Conservation (phyloP, 345 rosid genomes). For the Limnanthes douglasii region DNA sequence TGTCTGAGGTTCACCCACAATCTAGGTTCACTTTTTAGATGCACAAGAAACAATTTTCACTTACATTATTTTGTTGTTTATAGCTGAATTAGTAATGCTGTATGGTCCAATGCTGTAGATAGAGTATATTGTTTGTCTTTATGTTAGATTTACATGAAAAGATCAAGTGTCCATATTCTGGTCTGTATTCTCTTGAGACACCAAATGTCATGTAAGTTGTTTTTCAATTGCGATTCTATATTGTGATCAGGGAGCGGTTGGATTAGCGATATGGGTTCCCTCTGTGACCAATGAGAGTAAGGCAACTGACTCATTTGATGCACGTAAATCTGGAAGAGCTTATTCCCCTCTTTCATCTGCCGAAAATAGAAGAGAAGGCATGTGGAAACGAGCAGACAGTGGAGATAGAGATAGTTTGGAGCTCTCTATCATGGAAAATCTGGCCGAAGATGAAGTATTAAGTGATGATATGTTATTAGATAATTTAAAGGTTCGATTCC, state of each 20-base stretch:
- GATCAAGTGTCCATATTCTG: too few species aligned
- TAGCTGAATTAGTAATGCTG: neutral
- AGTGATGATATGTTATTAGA: conserved; percentile 62
- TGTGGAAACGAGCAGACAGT: conserved; percentile 26
- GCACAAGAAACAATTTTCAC: too few species aligned
- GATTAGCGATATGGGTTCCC: conserved; percentile 99
- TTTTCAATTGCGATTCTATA: conserved; percentile 7
- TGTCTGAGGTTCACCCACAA: too few species aligned
- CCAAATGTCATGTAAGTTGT: too few species aligned
- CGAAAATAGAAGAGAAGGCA: conserved; percentile 31
- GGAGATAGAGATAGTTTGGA: conserved; percentile 36
- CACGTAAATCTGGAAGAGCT: conserved; percentile 37
- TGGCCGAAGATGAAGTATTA: conserved; percentile 31
- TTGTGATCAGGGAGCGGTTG: conserved; percentile 90
- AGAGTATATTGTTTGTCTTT: too few species aligned
- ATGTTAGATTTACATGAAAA: too few species aligned
- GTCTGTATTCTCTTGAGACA: too few species aligned
- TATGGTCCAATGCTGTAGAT: conserved; percentile 1
- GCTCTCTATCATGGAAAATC: conserved; percentile 36
- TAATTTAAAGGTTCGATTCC: conserved; percentile 43
- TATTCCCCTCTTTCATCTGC: conserved; percentile 50
- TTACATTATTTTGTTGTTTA: too few species aligned
- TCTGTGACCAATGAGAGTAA: conserved; percentile 76
- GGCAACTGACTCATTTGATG: conserved; percentile 55
- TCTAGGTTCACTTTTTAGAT: too few species aligned